Conservation (phyloP, 2,329 filamentous ascomycete species). For the Ceratocystis smalleyi region DNA sequence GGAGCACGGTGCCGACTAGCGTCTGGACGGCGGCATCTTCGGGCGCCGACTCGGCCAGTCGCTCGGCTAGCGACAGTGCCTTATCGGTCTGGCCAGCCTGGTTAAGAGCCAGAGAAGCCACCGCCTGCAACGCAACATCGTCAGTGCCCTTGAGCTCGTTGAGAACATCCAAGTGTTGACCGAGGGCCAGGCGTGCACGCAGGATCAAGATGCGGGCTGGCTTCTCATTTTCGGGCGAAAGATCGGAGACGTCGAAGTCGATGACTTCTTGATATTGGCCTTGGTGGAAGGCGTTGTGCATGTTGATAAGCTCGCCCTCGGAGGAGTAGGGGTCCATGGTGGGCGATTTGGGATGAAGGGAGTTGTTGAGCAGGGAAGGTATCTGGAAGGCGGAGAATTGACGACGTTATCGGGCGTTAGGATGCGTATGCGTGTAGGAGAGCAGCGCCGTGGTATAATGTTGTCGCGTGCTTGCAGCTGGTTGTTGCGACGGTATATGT, state of each 20-base stretch:
- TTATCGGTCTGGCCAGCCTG: constrained; percentile 42
- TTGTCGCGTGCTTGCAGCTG: background rate
- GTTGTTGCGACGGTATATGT: background rate
- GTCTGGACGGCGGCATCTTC: constrained; percentile 75
- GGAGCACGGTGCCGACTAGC: constrained; percentile 64
- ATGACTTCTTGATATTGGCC: constrained; percentile 78
- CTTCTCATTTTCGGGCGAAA: constrained; percentile 63
- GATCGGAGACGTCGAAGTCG: constrained; percentile 66
- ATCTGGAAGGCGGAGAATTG: too few species aligned
- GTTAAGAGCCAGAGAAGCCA: constrained; percentile 59
- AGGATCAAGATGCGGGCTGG: constrained; percentile 64
- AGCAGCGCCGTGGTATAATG: background rate
- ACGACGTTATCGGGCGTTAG: background rate
- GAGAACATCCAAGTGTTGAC: constrained; percentile 59
- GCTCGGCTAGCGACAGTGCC: constrained; percentile 48
- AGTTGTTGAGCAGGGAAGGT: constrained; percentile 17
- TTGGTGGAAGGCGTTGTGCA: constrained; percentile 56
- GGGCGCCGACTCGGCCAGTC: constrained; percentile 47
- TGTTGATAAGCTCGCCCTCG: constrained; percentile 56
- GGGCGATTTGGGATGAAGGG: constrained; percentile 19
- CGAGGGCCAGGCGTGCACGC: constrained; percentile 69
- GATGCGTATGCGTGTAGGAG: background rate
- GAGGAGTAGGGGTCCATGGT: constrained; percentile 55
- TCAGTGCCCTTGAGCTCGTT: constrained; percentile 47
- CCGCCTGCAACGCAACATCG: constrained; percentile 55